phyloP scores from a whole-genome alignment of 2,329 filamentous ascomycete species.

The Ascocoryne sarcoides region DNA sequence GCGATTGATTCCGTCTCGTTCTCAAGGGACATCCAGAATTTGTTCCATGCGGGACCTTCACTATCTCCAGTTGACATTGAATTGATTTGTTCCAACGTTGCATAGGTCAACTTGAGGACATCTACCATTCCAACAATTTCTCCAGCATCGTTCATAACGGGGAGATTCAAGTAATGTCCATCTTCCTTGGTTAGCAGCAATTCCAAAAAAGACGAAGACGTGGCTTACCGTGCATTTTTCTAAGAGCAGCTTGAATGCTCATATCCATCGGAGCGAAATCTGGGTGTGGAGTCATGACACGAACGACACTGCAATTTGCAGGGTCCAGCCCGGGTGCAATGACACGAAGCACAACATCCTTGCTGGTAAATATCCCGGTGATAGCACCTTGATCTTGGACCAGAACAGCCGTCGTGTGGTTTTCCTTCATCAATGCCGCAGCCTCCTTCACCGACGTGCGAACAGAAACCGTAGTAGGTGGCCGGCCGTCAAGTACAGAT shows the following conservation, averaged over 20 bases:
- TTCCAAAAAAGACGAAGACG: neutral
- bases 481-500: constrained; percentile 82
- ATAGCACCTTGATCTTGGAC: constrained; percentile 96
- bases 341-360: constrained; percentile 95
- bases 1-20: constrained; percentile 92
- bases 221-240: constrained; percentile 95
- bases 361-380: constrained; percentile 98
- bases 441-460: constrained; percentile 95
- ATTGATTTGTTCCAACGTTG: constrained; percentile 95
- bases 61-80: constrained; percentile 82
- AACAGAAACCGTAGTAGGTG: constrained; percentile 90
- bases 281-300: constrained; percentile 97
- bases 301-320: constrained; percentile 89
- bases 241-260: constrained; percentile 94
- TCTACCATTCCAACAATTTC: constrained; percentile 99
- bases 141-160: constrained; percentile 94
- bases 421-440: constrained; percentile 93
- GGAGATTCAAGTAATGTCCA: constrained; percentile 94
- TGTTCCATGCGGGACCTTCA: constrained; percentile 98
- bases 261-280: constrained; percentile 98
- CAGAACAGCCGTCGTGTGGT: constrained; percentile 92
- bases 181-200: constrained; percentile 43
- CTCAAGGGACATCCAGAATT: constrained; percentile 92
- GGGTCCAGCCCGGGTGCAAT: constrained; percentile 96
- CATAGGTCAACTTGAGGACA: constrained; percentile 95